Percentiles rank a stretch among this genome's conserved stretches.
These are phyloP conservation scores for Helianthus annuus DNA, from an alignment of 129 eudicot species.

Conservation along the genomic window DNA sequence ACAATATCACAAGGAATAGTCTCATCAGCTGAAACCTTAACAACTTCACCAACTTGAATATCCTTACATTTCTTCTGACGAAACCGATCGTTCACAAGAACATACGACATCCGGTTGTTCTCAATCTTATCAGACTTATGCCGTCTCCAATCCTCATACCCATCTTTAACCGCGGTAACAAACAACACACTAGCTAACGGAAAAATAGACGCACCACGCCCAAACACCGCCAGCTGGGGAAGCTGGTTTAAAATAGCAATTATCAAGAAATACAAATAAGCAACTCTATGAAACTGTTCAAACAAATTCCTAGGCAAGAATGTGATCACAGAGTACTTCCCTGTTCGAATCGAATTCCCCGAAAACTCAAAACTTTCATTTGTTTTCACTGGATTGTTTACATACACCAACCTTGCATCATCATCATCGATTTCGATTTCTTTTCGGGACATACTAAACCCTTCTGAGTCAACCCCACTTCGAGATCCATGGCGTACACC, in stretches of 20 bases:
- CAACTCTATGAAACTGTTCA: slow-evolving; percentile 97
- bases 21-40: slow-evolving; percentile 69
- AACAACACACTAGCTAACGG: slow-evolving; percentile 79
- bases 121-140: slow-evolving; percentile 77
- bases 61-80: slow-evolving; percentile 72
- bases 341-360: slow-evolving; percentile 82
- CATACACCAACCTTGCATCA: slow-evolving; percentile 72
- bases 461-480: slow-evolving; percentile 64
- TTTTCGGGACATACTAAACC: slow-evolving; percentile 66
- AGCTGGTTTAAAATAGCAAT: slow-evolving; percentile 90
- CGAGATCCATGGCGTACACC: slow-evolving; percentile 63
- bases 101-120: slow-evolving; percentile 66
- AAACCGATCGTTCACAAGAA: slow-evolving; percentile 59
- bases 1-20: slow-evolving; percentile 96
- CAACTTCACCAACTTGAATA: slow-evolving; percentile 80
- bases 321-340: slow-evolving; percentile 70
- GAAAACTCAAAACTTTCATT: slow-evolving; percentile 81
- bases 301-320: slow-evolving; percentile 91
- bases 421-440: slow-evolving; percentile 78
- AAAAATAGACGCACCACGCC: slow-evolving; percentile 77
- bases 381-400: slow-evolving; percentile 73
- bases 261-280: slow-evolving; percentile 81
- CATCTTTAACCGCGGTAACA: slow-evolving; percentile 94
- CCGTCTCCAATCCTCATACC: slow-evolving; percentile 90
- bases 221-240: slow-evolving; percentile 96